Evolutionary conservation across 1,284 basidiomycete species (phyloP), one percentile per base, ranked within the genome.

Genomic region (Ceratobasidium sp.): DNA sequence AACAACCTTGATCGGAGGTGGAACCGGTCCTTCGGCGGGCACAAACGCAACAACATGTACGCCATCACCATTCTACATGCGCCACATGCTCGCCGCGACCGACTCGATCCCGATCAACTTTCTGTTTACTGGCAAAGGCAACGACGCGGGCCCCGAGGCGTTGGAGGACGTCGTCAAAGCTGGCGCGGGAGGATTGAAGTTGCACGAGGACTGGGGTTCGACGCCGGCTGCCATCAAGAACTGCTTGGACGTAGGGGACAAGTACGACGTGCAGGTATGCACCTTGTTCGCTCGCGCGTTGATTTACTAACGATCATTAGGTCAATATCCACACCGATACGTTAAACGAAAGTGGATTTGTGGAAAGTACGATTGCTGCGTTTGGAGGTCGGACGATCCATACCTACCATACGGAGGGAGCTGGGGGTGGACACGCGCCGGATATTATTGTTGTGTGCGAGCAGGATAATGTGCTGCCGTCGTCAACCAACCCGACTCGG

Each of bases 121-220:
- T 79, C 91, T 85, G 0, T 93, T 97, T 76, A 97, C 93, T 0
- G 93, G 93, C 8, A 96, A 94, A 55, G 96, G 96, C 1, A 98
- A 98, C 76, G 97, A 99, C 77, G 86, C 92, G 0, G 93, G 89
- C 0, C 80, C 84, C 15, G 82, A 77, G 0, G 87, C 87, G 1
- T 78, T 98, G 68, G 88, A 90, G 75, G 96, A 98, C 71, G 86
- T 97, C 70, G 83, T 98, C 38, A 82, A 84, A 72, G 94, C 95
- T 13, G 97, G 97, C 20, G 96, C 94, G 0, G 88, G 86, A 29
- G 96, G 96, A 0, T 79, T 99, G 73, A 99, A 99, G 81, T 80
- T 99, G 69, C 97, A 99, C 76, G 97, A 99, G 77, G 97, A 99
- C 79, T 99, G 97, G 97, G 97, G 97, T 3, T 86, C 88, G 22